Evolutionary conservation across 1,139 yeast genomes (phyloP).

Genomic region (Petasospora fabianii): DNA sequence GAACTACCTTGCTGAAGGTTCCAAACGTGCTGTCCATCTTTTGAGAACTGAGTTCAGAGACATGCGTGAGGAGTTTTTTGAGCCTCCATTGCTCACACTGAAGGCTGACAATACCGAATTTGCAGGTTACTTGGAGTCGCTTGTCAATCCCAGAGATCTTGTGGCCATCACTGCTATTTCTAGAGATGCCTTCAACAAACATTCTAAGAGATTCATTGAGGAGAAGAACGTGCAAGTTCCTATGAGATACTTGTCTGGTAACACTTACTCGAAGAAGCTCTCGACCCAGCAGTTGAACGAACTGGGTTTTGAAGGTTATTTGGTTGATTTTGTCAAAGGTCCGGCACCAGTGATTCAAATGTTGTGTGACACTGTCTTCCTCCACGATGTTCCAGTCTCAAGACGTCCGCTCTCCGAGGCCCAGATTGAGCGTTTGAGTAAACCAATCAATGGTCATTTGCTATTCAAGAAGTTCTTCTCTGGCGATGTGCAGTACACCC

Average conservation of each 20-base stretch:
- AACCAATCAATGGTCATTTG: conserved; percentile 36
- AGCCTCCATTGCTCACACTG: conserved; percentile 75
- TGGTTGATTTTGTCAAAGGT: conserved; percentile 69
- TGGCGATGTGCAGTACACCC: conserved; percentile 49
- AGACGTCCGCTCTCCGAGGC: conserved; percentile 37
- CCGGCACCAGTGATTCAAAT: conserved; percentile 71
- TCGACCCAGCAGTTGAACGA: conserved; percentile 37
- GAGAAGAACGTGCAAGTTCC: conserved; percentile 37
- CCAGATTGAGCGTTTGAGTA: conserved; percentile 39
- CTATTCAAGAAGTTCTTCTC: conserved; percentile 56
- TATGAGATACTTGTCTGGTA: conserved; percentile 42
- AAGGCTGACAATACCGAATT: conserved; percentile 45
- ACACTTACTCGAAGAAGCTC: conserved; percentile 24
- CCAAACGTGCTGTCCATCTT: conserved; percentile 36
- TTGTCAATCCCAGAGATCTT: conserved; percentile 51
- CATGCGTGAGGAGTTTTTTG: conserved; percentile 47
- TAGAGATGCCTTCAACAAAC: conserved; percentile 40
- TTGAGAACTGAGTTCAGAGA: conserved; percentile 35
- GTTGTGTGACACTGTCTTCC: conserved; percentile 57
- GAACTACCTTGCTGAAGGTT: conserved; percentile 26
- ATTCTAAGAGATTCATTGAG: conserved; percentile 40
- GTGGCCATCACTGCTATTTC: conserved; percentile 51
- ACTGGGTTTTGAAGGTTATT: conserved; percentile 76
- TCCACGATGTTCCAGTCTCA: conserved; percentile 66
- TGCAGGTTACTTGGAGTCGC: conserved; percentile 56